Evolutionary conservation across 192 early-diverging fungal species (phyloP), one percentile per base, ranked within the genome.

Genomic region (Podila verticillata): DNA sequence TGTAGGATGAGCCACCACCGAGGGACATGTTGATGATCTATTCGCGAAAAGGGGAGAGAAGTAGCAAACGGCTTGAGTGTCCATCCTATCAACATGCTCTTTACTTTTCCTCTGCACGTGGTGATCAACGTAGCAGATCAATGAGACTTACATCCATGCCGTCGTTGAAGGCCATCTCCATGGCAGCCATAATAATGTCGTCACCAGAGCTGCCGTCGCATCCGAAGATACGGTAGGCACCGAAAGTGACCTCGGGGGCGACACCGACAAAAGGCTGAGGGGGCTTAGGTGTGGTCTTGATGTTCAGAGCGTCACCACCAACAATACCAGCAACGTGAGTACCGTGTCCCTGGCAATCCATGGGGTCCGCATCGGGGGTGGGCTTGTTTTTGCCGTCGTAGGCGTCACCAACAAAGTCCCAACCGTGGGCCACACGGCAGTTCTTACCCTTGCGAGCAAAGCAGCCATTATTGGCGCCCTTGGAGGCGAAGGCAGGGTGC

Each of bases 191-290:
- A 36, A 97, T 88, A 51, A 96, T 68, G 65, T 95, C 95, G 29
- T 88, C 86, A 26, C 85, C 83, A 17, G 88, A 83, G 48, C 78
- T 75, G 64, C 91, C 90, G 63, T 84, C 84, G 82, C 95, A 97
- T 32, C 94, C 93, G 81, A 95, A 93, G 54, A 96, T 85, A 75
- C 96, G 87, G 87, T 94, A 98, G 17, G 87, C 88, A 19, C 93
- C 93, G 39, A 96, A 82, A 13, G 86, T 93, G 57, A 90, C 83
- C 49, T 89, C 90, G 0, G 96, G 96, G n/a, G 96, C 96, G 35
- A 96, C 93, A 72, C 96, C 96, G 28, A 74, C 82, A 64, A 92
- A 87, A 36, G 74, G 68, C 67, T 73, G 72, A 31, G 72, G 72
- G 15, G 72, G 72, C 44, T 60, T 65, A 48, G 58, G 47, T 29